These are phyloP conservation scores for Urostyla sp. DNA, from an alignment of 73 alveolate genomes.

Conservation along the genomic window DNA sequence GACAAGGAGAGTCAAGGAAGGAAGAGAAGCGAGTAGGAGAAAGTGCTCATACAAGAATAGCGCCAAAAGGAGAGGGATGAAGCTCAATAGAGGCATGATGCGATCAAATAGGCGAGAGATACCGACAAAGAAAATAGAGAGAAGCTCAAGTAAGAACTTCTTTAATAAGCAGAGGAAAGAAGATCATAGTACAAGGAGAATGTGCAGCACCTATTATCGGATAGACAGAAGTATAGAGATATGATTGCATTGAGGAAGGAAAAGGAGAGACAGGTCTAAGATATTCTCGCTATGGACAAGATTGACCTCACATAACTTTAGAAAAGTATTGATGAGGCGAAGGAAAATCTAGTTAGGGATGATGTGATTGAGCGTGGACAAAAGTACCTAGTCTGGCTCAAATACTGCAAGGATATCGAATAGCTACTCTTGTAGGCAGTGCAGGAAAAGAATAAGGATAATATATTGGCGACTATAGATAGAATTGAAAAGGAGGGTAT, in stretches of 20 bases:
- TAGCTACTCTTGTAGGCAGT: conserved; percentile 55
- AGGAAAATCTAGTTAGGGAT: conserved; percentile 51
- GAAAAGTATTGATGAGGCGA: conserved; percentile 70
- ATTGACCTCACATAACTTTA: conserved; percentile 59
- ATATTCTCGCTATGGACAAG: conserved; percentile 58
- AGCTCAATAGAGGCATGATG: conserved; percentile 1
- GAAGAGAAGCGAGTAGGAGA: conserved; percentile 57
- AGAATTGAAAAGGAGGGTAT: conserved; percentile 61
- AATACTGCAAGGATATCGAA: conserved; percentile 71
- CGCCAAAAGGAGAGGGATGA: conserved; percentile 40
- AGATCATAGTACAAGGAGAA: conserved; percentile 32
- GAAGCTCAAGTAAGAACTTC: conserved; percentile 32
- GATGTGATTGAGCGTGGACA: conserved; percentile 59
- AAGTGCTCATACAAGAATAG: conserved; percentile 31
- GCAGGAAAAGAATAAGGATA: conserved; percentile 64
- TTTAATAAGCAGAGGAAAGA: conserved; percentile 51
- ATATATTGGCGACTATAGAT: conserved; percentile 55
- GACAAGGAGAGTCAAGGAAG: conserved; percentile 59
- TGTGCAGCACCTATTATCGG: conserved; percentile 18
- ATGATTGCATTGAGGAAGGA: conserved; percentile 62
- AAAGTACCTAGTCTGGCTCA: conserved; percentile 49
- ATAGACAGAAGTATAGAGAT: conserved; percentile 70
- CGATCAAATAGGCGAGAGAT: conserved; percentile 28
- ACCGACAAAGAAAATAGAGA: conserved; percentile 47
- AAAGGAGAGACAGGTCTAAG: conserved; percentile 59